Evolutionary conservation across 257 asterid species (phyloP).

Genomic region (Plantago major): DNA sequence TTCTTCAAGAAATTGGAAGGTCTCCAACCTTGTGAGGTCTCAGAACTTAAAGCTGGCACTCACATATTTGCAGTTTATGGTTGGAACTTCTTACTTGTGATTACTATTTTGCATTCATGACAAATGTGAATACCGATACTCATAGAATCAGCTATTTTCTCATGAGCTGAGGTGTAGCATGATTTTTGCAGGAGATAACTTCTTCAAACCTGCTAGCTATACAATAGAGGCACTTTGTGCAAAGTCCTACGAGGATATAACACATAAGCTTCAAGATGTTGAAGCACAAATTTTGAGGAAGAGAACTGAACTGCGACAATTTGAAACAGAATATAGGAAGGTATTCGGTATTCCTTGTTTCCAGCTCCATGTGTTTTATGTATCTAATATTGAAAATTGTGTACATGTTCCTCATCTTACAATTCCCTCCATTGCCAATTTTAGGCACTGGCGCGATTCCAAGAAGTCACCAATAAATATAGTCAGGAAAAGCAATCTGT

Average conservation of each 20-base stretch:
- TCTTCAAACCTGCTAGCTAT: constrained; percentile 89
- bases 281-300: constrained; percentile 91
- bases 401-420: constrained; percentile 5
- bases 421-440: constrained; percentile 1
- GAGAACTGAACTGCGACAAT: constrained; percentile 92
- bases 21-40: constrained; percentile 99
- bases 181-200: constrained; percentile 82
- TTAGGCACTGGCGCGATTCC: constrained; percentile 95
- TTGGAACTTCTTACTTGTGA: constrained; percentile 37
- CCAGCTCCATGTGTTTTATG: not conserved
- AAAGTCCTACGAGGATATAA: constrained; percentile 84
- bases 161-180: constrained; percentile 10
- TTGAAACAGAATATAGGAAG: constrained; percentile 97
- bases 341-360: constrained; percentile 47
- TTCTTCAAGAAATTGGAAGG: constrained; percentile 97
- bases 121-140: constrained; percentile 12
- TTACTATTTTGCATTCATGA: constrained; percentile 19
- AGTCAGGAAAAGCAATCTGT: constrained; percentile 89
- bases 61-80: constrained; percentile 99
- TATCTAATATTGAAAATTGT: not conserved
- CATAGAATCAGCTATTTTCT: constrained; percentile 10
- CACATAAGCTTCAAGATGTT: constrained; percentile 73
- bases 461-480: constrained; percentile 93
- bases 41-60: constrained; percentile 93
- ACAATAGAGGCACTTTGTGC: constrained; percentile 92